Percentiles rank a stretch among this genome's conserved stretches.
Conservation (phyloP, 495 filamentous ascomycete species). For the Glutinoglossum americanum region DNA sequence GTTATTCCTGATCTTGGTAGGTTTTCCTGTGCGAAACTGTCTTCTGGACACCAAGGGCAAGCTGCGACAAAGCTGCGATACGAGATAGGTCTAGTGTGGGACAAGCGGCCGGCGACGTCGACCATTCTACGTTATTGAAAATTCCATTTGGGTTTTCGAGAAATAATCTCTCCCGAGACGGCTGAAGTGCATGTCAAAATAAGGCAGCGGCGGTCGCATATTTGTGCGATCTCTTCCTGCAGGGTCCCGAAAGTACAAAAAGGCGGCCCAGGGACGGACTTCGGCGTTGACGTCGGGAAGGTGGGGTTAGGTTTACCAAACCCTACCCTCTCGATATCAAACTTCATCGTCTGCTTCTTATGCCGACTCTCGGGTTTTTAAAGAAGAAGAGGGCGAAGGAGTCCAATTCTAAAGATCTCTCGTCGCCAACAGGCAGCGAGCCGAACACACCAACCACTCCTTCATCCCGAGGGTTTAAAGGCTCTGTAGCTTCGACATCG, state of each 20-base stretch:
- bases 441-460: slow-evolving; percentile 26
- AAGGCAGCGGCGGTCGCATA: neutral
- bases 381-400: slow-evolving; percentile 61
- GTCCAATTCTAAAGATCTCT: slow-evolving; percentile 16
- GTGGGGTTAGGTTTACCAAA: slow-evolving; percentile 1
- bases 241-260: neutral
- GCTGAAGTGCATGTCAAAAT: neutral
- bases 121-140: neutral
- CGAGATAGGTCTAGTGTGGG: neutral
- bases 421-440: slow-evolving; percentile 31
- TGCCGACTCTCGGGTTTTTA: slow-evolving; percentile 67
- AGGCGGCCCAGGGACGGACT: neutral
- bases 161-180: neutral
- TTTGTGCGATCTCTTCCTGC: neutral
- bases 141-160: neutral
- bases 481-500: slow-evolving; percentile 19
- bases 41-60: neutral
- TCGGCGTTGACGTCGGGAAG: neutral
- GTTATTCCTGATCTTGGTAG: neutral
- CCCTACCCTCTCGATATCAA: slow-evolving; percentile 3
- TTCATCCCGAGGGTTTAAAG: slow-evolving; percentile 13
- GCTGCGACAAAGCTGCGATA: neutral
- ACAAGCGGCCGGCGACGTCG: neutral
- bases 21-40: neutral
- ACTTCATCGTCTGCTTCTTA: slow-evolving; percentile 13